Percentiles rank a stretch among this genome's conserved stretches.
Evolutionary conservation across 805 yeast genomes (phyloP).

Genomic region (Babjeviella inositovora): DNA sequence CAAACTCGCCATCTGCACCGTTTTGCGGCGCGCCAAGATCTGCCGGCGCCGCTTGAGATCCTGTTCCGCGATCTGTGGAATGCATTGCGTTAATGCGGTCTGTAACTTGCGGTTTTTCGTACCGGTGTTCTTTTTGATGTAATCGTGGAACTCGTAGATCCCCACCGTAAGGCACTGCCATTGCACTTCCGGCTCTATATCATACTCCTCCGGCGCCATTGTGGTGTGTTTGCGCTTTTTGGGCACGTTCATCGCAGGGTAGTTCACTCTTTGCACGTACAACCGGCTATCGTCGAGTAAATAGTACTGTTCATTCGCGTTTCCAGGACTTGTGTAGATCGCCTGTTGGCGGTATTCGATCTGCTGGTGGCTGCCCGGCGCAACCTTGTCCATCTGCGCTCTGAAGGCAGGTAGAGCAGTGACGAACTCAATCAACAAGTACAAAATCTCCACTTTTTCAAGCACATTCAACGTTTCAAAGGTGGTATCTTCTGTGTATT

Average conservation of each 20-base stretch:
- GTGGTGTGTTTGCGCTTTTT: conserved; percentile 12
- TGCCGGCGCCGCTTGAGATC: conserved; percentile 40
- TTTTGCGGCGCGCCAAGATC: conserved; percentile 39
- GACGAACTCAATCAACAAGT: conserved; percentile 22
- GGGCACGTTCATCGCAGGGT: conserved; percentile 15
- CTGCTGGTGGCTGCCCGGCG: conserved; percentile 8
- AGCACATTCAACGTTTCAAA: conserved; percentile 21
- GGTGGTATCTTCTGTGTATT: conserved; percentile 7
- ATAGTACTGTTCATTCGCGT: conserved; percentile 9
- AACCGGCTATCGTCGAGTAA: conserved; percentile 36
- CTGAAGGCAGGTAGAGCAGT: conserved; percentile 28
- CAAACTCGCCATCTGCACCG: conserved; percentile 43
- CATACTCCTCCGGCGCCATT: conserved; percentile 6
- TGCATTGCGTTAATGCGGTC: conserved; percentile 10
- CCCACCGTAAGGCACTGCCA: conserved; percentile 25
- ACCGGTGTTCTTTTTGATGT: conserved; percentile 10
- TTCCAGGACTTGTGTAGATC: conserved; percentile 12
- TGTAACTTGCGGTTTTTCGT: conserved; percentile 15
- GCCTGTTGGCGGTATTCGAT: conserved; percentile 7
- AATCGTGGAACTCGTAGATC: conserved; percentile 22
- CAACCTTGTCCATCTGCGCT: conserved; percentile 24
- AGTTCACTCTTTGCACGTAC: conserved; percentile 19
- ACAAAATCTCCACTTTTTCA: conserved; percentile 33
- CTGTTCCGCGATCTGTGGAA: conserved; percentile 16
- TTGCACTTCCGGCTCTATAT: conserved; percentile 18